A percentile compares a stretch with the other conserved stretches of the same genome.
These are phyloP conservation scores for Ogataea pignaliae DNA, from an alignment of 805 yeast species.

Conservation along the genomic window DNA sequence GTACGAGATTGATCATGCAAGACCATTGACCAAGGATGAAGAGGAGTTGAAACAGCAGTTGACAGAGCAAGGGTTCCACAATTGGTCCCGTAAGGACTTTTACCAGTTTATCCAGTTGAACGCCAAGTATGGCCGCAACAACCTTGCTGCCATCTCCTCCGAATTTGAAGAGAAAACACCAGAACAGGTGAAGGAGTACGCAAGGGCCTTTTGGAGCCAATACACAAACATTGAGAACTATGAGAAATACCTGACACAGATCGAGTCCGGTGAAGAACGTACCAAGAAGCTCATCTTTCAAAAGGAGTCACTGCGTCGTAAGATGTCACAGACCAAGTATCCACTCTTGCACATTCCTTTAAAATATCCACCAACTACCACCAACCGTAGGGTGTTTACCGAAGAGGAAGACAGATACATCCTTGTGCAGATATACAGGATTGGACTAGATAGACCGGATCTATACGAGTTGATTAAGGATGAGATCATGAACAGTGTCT, in stretches of 20 bases:
- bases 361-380: slow-evolving; percentile 56
- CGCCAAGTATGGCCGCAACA: slow-evolving; percentile 78
- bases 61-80: slow-evolving; percentile 62
- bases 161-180: slow-evolving; percentile 79
- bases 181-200: slow-evolving; percentile 77
- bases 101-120: slow-evolving; percentile 69
- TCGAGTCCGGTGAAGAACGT: slow-evolving; percentile 87
- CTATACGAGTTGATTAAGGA: slow-evolving; percentile 75
- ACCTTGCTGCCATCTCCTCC: slow-evolving; percentile 61
- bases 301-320: slow-evolving; percentile 73
- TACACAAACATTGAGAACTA: slow-evolving; percentile 81
- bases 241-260: slow-evolving; percentile 75
- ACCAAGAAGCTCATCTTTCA: slow-evolving; percentile 61
- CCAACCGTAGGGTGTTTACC: slow-evolving; percentile 63
- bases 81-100: slow-evolving; percentile 88
- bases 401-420: slow-evolving; percentile 91
- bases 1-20: slow-evolving; percentile 67
- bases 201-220: slow-evolving; percentile 76
- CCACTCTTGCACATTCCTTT: slow-evolving; percentile 79
- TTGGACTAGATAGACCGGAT: slow-evolving; percentile 76
- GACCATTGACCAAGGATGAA: slow-evolving; percentile 82
- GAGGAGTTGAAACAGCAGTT: slow-evolving; percentile 56
- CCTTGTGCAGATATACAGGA: slow-evolving; percentile 70
- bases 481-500: slow-evolving; percentile 65
- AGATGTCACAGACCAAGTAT: slow-evolving; percentile 55